Evolutionary conservation across 2,329 filamentous ascomycete genomes (phyloP), one percentile per base, ranked within the genome.

Genomic region (Talaromyces amestolkiae): DNA sequence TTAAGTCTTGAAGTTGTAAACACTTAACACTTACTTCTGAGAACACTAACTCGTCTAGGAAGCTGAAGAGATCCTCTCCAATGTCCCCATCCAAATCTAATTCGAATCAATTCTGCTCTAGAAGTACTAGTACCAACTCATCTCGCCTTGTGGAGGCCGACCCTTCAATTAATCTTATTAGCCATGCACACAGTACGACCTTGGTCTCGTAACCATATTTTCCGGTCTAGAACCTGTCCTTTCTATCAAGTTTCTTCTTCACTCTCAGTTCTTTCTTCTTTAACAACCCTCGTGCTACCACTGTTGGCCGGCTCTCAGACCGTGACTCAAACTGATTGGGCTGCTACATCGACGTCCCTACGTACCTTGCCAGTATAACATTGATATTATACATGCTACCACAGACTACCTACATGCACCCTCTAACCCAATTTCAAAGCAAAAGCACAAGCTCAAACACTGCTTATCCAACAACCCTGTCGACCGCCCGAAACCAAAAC

Each of bases 251-350:
- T 22, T 54, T 54, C 17, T 13, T 22, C n/a, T 35, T 19, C 51
- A n/a, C 17, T 11, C 31, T 35, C 31, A 17, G 9, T 35, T 39
- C n/a, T 24, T 56, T 22, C 19, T 54, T 54, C 51, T 37, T 39
- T 19, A 13, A 35, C n/a, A n/a, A 24, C 22, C 53, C n/a, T 56
- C 53, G 33, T 56, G 53, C 19, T 54, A 54, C 31, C 7, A 5
- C 27, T 31, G 27, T 31, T 33, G 47, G n/a, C 47, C 47, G 22
- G 27, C 15, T 22, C 49, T 33, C 17, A 33, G 27, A 33, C 51
- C 17, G 53, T 56, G 24, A 56, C 53, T 56, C 53, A 56, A 13
- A 56, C 22, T 56, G 53, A 56, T 56, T 56, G 53, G 53, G 33
- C 33, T 56, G 33, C 31, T 56, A 37, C 53, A 22, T 37, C 2